Evolutionary conservation across 164 flowering plant genomes (phyloP), one percentile per base, ranked within the genome.

Genomic region (Protea cynaroides): DNA sequence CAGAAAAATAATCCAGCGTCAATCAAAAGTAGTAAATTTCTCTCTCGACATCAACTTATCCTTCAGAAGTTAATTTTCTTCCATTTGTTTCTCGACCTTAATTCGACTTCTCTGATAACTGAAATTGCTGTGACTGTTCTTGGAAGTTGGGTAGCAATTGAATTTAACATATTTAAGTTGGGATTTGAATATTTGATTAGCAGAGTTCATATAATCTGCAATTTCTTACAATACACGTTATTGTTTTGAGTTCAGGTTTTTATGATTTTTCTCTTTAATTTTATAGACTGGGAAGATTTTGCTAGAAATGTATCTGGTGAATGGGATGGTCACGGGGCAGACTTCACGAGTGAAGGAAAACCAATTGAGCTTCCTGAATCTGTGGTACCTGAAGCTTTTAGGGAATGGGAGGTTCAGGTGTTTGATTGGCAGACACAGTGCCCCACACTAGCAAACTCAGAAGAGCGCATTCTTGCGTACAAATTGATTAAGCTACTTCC

Each of bases 381-480:
- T 18, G 97, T 91, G 7, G 97, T 90, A 8, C 98, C 98, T 0
- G 91, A 82, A 62, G 97, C 97, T 37, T 94, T 72, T 71, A 78
- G 90, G 53, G 98, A 94, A 65, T 94, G 98, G 98, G 97, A 91
- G 68, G 96, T 94, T 22, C 76, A 81, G 76, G 96, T 94, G 12
- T 89, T 83, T 64, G 98, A 94, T 76, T 94, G 98, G 98, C 96
- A 89, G 69, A 94, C 93, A 9, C 97, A 90, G 56, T 90, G 97
- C 78, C 96, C 98, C 0, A 89, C 97, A 21, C 88, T 94, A 34
- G 97, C 96, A 2, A 69, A 76, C 24, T 64, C 82, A 7, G 69
- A 74, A 29, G 71, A 77, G 11, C 52, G 12, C 55, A 4, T 47
- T 57, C 71, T 90, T 74, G 2, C 64, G 10, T 94, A 89, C 82